Conservation (phyloP, 805 yeast genomes). For the Suhomyces vadensis region DNA sequence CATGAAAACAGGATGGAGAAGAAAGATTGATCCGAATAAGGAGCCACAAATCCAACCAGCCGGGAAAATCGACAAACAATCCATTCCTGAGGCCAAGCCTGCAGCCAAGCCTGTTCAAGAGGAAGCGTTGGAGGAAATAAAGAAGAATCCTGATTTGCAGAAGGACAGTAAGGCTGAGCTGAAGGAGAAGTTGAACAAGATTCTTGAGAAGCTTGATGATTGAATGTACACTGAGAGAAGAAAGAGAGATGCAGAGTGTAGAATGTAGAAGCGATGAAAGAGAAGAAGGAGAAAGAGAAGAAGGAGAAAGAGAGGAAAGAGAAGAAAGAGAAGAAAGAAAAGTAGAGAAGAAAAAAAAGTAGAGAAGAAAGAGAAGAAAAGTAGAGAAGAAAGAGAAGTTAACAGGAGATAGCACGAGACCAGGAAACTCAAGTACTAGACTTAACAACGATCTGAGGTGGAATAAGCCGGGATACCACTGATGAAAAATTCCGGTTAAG, state of each 20-base stretch:
- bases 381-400: conserved; percentile 1
- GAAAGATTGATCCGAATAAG: conserved; percentile 29
- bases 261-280: no score
- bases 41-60: conserved; percentile 13
- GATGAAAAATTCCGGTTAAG: no score
- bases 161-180: conserved; percentile 28
- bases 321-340: conserved; percentile 1
- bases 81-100: conserved; percentile 43
- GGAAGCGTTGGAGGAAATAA: conserved; percentile 34
- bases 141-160: conserved; percentile 34
- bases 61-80: conserved; percentile 26
- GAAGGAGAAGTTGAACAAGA: conserved; percentile 25
- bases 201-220: conserved; percentile 4
- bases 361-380: not conserved
- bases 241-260: no score
- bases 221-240: not conserved
- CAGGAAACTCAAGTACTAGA: not conserved
- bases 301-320: not conserved
- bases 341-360: not conserved
- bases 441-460: not conserved
- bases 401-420: not conserved
- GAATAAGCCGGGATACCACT: no score
- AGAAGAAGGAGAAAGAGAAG: not conserved
- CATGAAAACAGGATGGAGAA: conserved; percentile 64
- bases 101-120: conserved; percentile 39